phyloP scores from a whole-genome alignment of 1,284 basidiomycete species.

The Ceratobasidium sp. region DNA sequence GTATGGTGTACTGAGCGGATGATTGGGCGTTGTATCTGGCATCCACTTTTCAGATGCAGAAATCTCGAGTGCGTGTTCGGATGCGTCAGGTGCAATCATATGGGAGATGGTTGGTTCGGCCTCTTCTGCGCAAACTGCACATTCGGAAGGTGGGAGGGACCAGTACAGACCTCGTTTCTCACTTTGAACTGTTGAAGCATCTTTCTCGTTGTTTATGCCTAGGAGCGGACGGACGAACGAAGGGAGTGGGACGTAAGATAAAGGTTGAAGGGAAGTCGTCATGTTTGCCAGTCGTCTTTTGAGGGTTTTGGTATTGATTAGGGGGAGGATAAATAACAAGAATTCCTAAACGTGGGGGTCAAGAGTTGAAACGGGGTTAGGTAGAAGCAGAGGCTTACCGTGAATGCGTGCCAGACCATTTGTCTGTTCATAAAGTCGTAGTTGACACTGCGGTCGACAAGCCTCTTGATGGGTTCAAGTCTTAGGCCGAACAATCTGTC shows the following conservation, averaged over 20 bases:
- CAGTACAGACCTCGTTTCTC: constrained; percentile 64
- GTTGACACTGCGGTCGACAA: constrained; percentile 85
- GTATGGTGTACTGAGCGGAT: constrained; percentile 77
- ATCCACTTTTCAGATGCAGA: constrained; percentile 27
- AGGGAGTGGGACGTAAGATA: constrained; percentile 21
- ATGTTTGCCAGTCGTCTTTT: constrained; percentile 66
- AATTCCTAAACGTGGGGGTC: constrained; percentile 76
- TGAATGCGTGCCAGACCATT: constrained; percentile 99
- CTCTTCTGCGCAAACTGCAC: constrained; percentile 82
- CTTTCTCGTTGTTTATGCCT: constrained; percentile 50
- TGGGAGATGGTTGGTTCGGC: constrained; percentile 65
- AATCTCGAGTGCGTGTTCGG: constrained; percentile 14
- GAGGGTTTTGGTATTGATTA: constrained; percentile 74
- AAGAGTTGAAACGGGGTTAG: background rate
- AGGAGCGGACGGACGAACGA: constrained; percentile 14
- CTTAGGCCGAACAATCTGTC: constrained; percentile 85
- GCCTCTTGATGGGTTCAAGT: constrained; percentile 77
- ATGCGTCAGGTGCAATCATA: constrained; percentile 58
- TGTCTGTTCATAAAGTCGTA: constrained; percentile 99
- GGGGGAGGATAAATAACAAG: constrained; percentile 89
- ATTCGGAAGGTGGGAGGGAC: constrained; percentile 71
- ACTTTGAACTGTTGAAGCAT: constrained; percentile 20
- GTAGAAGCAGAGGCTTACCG: constrained; percentile 65
- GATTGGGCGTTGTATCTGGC: constrained; percentile 57
- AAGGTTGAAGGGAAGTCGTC: constrained; percentile 31